Evolutionary conservation across 2,329 filamentous ascomycete species (phyloP).

Genomic region (Ceratocystis eucalypticola): DNA sequence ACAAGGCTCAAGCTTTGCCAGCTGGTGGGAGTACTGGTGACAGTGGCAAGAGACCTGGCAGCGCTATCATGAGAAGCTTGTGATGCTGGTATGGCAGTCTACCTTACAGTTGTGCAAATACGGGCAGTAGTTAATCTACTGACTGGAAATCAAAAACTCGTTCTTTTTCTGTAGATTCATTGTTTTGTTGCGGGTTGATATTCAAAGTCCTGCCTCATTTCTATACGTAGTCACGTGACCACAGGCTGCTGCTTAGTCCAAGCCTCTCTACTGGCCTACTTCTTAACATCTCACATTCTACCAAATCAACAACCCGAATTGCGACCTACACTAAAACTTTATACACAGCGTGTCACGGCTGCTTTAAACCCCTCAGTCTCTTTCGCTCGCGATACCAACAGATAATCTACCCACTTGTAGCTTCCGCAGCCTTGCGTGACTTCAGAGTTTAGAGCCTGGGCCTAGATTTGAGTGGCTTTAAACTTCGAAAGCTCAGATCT

Average conservation of each 20-base stretch:
- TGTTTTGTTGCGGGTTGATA: neutral
- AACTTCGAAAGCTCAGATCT: neutral
- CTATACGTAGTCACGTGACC: neutral
- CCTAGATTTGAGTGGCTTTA: neutral
- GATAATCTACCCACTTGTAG: no score
- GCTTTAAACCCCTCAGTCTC: no score
- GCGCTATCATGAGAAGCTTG: neutral
- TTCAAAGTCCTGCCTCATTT: neutral
- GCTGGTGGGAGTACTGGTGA: neutral
- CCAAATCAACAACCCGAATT: neutral
- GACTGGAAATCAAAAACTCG: no score
- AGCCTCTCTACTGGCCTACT: neutral
- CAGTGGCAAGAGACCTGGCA: neutral
- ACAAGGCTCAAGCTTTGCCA: neutral
- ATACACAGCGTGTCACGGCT: no score
- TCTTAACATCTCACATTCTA: neutral
- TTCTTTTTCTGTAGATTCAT: neutral
- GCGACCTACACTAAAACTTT: no score
- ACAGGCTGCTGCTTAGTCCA: neutral
- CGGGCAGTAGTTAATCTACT: no score
- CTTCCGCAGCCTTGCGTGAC: neutral
- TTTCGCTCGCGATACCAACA: no score
- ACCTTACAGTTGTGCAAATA: no score
- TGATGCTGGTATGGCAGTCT: no score
- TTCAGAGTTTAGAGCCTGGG: neutral